phyloP scores from a whole-genome alignment of 306 rosid species.

The cucumber (Cucumis sativus) region DNA sequence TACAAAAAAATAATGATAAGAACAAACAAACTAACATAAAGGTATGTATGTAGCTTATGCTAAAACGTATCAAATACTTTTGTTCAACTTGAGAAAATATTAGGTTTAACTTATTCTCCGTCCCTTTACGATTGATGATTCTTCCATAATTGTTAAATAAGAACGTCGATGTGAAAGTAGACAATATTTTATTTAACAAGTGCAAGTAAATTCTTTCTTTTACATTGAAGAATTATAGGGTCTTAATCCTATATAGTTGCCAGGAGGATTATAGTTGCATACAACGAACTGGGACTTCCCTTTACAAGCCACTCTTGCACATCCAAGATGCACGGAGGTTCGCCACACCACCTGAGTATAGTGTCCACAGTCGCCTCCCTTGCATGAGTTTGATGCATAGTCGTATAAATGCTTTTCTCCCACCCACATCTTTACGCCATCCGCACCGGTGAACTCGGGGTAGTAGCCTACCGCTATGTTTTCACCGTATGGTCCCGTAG shows the following conservation, averaged over 20 bases:
- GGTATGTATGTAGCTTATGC: too few relatives aligned
- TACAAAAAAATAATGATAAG: too few relatives aligned
- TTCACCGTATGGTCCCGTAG: conserved; percentile 22
- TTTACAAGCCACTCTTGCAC: conserved; percentile 17
- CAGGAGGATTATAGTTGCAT: conserved; percentile 18
- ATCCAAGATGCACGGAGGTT: conserved; percentile 5
- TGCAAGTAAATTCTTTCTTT: too few relatives aligned
- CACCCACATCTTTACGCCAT: conserved; percentile 18
- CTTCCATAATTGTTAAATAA: too few relatives aligned
- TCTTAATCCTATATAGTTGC: conserved; percentile 3
- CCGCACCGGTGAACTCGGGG: background rate
- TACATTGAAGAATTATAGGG: too few relatives aligned
- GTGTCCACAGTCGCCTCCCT: conserved; percentile 15
- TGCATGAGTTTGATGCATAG: background rate
- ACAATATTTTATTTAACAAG: too few relatives aligned
- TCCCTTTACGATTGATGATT: too few relatives aligned
- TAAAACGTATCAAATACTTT: too few relatives aligned
- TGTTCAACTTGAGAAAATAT: too few relatives aligned
- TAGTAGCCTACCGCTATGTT: conserved; percentile 10
- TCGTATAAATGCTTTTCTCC: conserved; percentile 15
- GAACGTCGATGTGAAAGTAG: too few relatives aligned
- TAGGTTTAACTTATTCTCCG: too few relatives aligned
- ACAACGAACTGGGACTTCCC: background rate
- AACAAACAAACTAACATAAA: too few relatives aligned
- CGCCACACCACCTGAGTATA: conserved; percentile 31